A percentile compares a stretch with the other conserved stretches of the same genome.
Conservation (phyloP, 192 early-diverging fungal genomes). For the Phycomyces nitens region DNA sequence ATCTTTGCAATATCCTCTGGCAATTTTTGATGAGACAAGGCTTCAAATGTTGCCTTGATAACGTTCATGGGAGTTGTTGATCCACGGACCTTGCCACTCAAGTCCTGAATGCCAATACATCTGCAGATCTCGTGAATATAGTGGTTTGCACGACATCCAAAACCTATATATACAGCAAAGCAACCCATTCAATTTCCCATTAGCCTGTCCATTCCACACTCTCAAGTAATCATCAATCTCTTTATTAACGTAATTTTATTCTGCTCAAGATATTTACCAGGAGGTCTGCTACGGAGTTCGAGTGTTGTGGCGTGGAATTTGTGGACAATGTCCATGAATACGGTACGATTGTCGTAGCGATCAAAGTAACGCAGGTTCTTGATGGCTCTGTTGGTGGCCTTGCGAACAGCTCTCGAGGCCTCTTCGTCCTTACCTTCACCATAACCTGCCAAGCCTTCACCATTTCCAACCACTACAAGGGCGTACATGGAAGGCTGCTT, state of each 20-base stretch:
- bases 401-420: slow-evolving; percentile 70
- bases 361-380: slow-evolving; percentile 81
- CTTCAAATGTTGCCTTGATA: slow-evolving; percentile 93
- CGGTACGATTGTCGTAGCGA: slow-evolving; percentile 91
- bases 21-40: slow-evolving; percentile 72
- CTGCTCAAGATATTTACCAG: slow-evolving; percentile 53
- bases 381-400: slow-evolving; percentile 85
- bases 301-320: slow-evolving; percentile 88
- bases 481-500: slow-evolving; percentile 83
- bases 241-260: no score
- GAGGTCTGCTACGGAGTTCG: slow-evolving; percentile 76
- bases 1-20: slow-evolving; percentile 84
- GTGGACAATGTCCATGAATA: slow-evolving; percentile 82
- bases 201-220: no score
- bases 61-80: slow-evolving; percentile 98
- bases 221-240: neutral
- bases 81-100: slow-evolving; percentile 85
- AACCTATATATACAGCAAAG: slow-evolving; percentile 47
- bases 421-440: slow-evolving; percentile 90
- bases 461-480: slow-evolving; percentile 93
- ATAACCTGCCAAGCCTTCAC: slow-evolving; percentile 85
- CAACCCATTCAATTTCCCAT: neutral
- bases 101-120: slow-evolving; percentile 89
- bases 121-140: slow-evolving; percentile 94
- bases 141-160: slow-evolving; percentile 90